Evolutionary conservation across 2,329 filamentous ascomycete genomes (phyloP), one percentile per base, ranked within the genome.

Genomic region (Fusarium poae): DNA sequence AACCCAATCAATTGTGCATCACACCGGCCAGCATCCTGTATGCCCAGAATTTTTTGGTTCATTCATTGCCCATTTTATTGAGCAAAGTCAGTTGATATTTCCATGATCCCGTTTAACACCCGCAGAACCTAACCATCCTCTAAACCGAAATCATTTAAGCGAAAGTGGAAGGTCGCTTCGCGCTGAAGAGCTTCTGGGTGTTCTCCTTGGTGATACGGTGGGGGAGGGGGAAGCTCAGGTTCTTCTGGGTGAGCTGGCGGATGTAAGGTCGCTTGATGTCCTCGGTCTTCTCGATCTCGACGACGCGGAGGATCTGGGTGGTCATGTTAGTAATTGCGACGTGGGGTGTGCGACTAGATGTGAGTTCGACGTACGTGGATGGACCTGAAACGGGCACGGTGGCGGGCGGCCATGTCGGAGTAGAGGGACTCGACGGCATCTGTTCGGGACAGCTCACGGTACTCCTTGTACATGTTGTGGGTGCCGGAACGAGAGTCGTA

Each of bases 381-480:
- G 77, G 93, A 97, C 86, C 96, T 91, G 89, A 99, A 99, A 80
- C 96, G 93, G 81, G 96, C 91, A 77, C 79, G 94, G 91, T 99
- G 96, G 83, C 96, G 93, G 84, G 97, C 95, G 77, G 96, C 94
- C 96, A 99, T 98, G 88, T 99, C 96, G 86, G 96, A 92, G 92
- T 99, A 99, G 82, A 99, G 90, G 77, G 95, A 86, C 86, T 98
- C 92, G 80, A 98, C 95, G 75, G 96, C 96, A 77, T 96, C 95
- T 80, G 91, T 92, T 85, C 96, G 90, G 82, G 92, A 95, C 89
- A 98, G 92, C 89, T 98, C 96, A 83, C 96, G 93, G 92, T 97
- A 98, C 91, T 99, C 96, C 91, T 98, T 98, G 93, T 99, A 99
- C 96, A 99, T 99, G 92, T 99, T 99, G 94, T 99, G 96, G 79